Base-by-base conservation (phyloP, 2,329 filamentous ascomycete genomes). In the Aspergillus glaucus region DNA sequence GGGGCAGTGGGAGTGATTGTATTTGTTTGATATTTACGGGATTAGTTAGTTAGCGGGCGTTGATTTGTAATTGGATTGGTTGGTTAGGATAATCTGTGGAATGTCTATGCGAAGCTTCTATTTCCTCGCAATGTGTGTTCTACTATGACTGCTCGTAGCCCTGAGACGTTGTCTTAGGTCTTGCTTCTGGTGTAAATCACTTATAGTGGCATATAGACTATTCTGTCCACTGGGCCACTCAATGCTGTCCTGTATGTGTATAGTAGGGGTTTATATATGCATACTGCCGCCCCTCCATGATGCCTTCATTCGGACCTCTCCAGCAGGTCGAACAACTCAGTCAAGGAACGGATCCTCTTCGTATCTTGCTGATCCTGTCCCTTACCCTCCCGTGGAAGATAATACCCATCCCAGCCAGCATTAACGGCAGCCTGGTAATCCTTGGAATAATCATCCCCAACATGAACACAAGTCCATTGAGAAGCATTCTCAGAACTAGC, bases 401-500 rank as follows among this genome's bases (percentile, higher is more conserved):
- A 52, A 49, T 66, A 64, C 14, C 62, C 67, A 42, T 66, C 54
- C 68, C 71, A 71, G 0, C 70, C 71, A 32, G 67, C 68, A 48
- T 61, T 48, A 8, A 51, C 42, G 14, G 71, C 71, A 41, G 64
- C 72, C 21, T 52, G 22, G 46, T 67, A 73, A 50, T 75, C 73
- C 51, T 73, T 72, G 9, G 55, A 50, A 46, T 62, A 66, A 32
- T 75, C 70, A 53, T 75, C 73, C 1, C 73, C 73, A n/a, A 75
- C 64, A 60, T 75, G 73, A 1, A 75, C 58, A 50, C 57, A 62
- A 3, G 51, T 55, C 63, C 62, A 64, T 6, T 58, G 37, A 21
- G 47, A 47, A 48, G 46, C 44, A 43, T 47, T 49, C 26, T 45
- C 26, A 9, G 39, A 24, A 7, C 24, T 34, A 8, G 53, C 32